Evolutionary conservation across 352 stramenopile genomes (phyloP).

Genomic region (Phytopythium mirpurense): DNA sequence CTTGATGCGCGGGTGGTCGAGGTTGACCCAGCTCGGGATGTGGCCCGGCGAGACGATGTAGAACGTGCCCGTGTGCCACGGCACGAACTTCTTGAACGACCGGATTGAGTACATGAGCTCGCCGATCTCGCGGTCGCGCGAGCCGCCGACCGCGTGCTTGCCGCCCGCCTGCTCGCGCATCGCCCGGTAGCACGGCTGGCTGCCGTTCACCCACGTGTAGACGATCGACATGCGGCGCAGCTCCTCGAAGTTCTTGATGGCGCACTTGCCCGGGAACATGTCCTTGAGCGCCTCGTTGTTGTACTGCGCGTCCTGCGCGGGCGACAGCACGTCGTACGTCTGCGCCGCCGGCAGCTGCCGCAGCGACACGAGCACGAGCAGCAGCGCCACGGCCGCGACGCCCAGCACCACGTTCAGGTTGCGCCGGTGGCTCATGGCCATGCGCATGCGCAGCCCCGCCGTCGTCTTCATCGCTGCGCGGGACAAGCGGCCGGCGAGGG

Average conservation of each 20-base stretch:
- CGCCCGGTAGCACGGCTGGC: slow-evolving; percentile 79
- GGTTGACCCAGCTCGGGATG: slow-evolving; percentile 79
- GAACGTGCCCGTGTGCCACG: slow-evolving; percentile 81
- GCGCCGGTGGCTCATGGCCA: slow-evolving; percentile 55
- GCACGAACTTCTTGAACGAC: slow-evolving; percentile 77
- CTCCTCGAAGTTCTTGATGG: slow-evolving; percentile 84
- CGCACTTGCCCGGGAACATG: slow-evolving; percentile 70
- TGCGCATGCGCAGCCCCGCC: slow-evolving; percentile 57
- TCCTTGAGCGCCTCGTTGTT: slow-evolving; percentile 42
- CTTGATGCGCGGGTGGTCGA: slow-evolving; percentile 79
- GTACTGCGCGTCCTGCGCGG: slow-evolving; percentile 26
- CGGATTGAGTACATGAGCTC: slow-evolving; percentile 87
- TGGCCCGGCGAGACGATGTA: slow-evolving; percentile 82
- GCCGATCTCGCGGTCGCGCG: slow-evolving; percentile 83
- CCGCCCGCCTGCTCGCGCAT: slow-evolving; percentile 56
- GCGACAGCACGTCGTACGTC: slow-evolving; percentile 26
- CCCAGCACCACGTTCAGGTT: slow-evolving; percentile 57
- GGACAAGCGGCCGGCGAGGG: background rate
- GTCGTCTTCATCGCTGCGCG: slow-evolving; percentile 42
- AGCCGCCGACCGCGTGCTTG: slow-evolving; percentile 69
- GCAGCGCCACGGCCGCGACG: slow-evolving; percentile 32
- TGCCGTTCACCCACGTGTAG: slow-evolving; percentile 89
- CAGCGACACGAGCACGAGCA: slow-evolving; percentile 51
- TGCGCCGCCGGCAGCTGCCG: slow-evolving; percentile 22
- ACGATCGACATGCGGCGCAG: slow-evolving; percentile 85